Evolutionary conservation across 2,329 filamentous ascomycete genomes (phyloP), one percentile per base, ranked within the genome.

Genomic region (Gyromitra esculenta): DNA sequence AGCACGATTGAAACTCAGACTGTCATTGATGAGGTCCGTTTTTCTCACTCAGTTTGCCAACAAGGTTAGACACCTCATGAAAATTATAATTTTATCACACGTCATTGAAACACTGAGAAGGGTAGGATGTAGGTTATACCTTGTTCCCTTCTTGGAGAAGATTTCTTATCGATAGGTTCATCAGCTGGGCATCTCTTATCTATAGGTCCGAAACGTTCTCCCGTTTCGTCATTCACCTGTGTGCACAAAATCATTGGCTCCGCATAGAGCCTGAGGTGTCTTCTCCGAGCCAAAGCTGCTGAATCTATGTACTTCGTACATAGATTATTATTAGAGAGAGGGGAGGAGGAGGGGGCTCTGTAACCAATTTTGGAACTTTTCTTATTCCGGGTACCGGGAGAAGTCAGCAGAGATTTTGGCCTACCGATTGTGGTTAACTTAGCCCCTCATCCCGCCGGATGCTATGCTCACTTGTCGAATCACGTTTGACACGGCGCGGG

Each of bases 301-400:
- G 66, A 75, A 75, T 75, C 65, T 75, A 75, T 75, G 72, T 75
- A 71, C 65, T 13, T 31, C 37, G 72, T 69, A 75, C 72, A 75
- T 75, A 71, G 48, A 75, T 71, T 75, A 71, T 60, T 71, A 64
- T 63, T 75, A 39, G 57, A 69, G 65, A 62, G 39, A 66, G 71
- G 56, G 60, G 43, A 35, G 25, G 65, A 62, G 39, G 59, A 64
- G 56, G 60, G 43, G 43, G 25, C 41, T 71, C 66, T 65, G 31
- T 71, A 71, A 31, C 59, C 66, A 67, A 71, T 59, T 57, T 68
- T 45, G 37, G 39, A 64, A 71, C 13, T 50, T 54, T 74, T 75
- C 66, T 70, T 64, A 69, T 75, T 75, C 72, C 66, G 65, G 65
- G 66, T 71, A 75, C 71, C 66, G 72, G 72, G 59, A 75, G 59